Evolutionary conservation across 768 basidiomycete genomes (phyloP).

Genomic region (Pleurotus platypus): DNA sequence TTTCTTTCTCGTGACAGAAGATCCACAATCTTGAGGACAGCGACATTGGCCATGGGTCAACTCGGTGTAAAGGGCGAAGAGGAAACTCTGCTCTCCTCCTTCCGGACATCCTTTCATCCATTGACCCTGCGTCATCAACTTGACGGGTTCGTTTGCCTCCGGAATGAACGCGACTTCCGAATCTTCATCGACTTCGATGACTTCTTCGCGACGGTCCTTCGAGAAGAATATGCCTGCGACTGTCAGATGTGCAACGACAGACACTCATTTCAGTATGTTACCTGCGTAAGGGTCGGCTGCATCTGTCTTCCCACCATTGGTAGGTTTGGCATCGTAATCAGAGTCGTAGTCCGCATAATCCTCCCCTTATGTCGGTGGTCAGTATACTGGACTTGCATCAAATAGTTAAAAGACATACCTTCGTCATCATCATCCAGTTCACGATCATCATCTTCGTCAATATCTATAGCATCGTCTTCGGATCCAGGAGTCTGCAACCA

Average conservation of each 20-base stretch:
- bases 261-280: slow-evolving; percentile 19
- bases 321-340: slow-evolving; percentile 55
- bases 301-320: slow-evolving; percentile 40
- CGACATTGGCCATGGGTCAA: slow-evolving; percentile 58
- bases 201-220: slow-evolving; percentile 87
- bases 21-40: slow-evolving; percentile 78
- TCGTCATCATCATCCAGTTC: slow-evolving; percentile 45
- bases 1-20: slow-evolving; percentile 55
- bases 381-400: too few relatives aligned
- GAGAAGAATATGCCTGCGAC: slow-evolving; percentile 73
- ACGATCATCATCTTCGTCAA: slow-evolving; percentile 41
- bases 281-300: slow-evolving; percentile 86
- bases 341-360: slow-evolving; percentile 82
- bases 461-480: slow-evolving; percentile 36
- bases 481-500: slow-evolving; percentile 51
- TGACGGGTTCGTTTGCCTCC: slow-evolving; percentile 40
- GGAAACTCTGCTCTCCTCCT: slow-evolving; percentile 83
- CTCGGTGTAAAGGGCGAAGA: slow-evolving; percentile 81
- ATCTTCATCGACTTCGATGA: slow-evolving; percentile 87
- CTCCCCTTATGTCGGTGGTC: slow-evolving; percentile 31
- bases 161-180: slow-evolving; percentile 49
- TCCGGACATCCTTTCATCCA: slow-evolving; percentile 99
- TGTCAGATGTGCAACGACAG: not conserved
- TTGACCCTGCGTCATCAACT: slow-evolving; percentile 81
- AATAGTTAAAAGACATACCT: slow-evolving; percentile 23